Evolutionary conservation across 805 yeast genomes (phyloP).

Genomic region (Danielozyma ontarioensis): DNA sequence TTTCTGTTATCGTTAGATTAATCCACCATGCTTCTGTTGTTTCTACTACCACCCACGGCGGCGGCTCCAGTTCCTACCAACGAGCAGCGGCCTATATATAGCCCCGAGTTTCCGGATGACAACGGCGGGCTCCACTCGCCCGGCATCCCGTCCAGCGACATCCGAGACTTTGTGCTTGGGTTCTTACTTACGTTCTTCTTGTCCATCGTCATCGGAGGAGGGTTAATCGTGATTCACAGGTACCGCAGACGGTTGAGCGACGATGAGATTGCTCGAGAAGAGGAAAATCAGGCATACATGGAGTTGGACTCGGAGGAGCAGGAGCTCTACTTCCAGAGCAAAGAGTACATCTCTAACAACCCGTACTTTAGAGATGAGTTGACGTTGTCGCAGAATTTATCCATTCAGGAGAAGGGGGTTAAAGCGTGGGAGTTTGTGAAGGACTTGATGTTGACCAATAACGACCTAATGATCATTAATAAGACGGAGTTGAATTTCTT

Average conservation of each 20-base stretch:
- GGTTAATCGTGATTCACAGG: neutral
- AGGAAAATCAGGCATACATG: slow-evolving; percentile 51
- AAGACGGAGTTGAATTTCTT: slow-evolving; percentile 57
- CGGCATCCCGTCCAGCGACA: no score
- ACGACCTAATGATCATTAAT: slow-evolving; percentile 57
- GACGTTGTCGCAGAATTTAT: slow-evolving; percentile 53
- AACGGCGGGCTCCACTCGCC: no score
- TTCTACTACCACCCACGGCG: no score
- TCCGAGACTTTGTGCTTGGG: neutral
- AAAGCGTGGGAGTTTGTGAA: slow-evolving; percentile 84
- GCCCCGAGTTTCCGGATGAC: no score
- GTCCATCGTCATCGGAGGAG: no score
- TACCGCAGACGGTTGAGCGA: slow-evolving; percentile 26
- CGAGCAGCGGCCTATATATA: no score
- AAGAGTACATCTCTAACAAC: slow-evolving; percentile 36
- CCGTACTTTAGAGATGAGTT: slow-evolving; percentile 39
- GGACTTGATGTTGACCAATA: slow-evolving; percentile 48
- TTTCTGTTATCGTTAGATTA: no score
- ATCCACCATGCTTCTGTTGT: no score
- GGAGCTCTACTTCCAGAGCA: slow-evolving; percentile 62
- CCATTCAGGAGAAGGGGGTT: slow-evolving; percentile 83
- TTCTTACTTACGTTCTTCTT: no score
- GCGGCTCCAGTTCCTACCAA: no score
- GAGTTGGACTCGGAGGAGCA: slow-evolving; percentile 66
- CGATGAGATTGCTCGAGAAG: slow-evolving; percentile 54